Base-by-base conservation (phyloP, 2,329 filamentous ascomycete genomes). In the Aphanocladium album region DNA sequence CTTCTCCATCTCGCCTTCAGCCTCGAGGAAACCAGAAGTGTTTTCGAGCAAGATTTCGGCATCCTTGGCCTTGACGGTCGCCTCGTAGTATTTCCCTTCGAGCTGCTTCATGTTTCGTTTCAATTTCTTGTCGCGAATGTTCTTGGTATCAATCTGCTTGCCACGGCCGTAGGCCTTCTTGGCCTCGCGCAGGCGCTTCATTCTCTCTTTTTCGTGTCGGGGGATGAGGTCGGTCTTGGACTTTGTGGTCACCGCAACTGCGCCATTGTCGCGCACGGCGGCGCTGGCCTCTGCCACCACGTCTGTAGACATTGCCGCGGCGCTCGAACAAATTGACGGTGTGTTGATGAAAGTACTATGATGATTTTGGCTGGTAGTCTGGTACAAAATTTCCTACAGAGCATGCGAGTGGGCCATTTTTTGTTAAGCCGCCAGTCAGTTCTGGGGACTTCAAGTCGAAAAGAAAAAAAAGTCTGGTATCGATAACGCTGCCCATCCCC, bases 11-110 rank as follows among this genome's bases (percentile, higher is more conserved):
- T 93, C 93, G 27, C 83, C 83, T 73, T 99, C 95, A 1, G 93
- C 83, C 74, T 98, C 91, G 60, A 99, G 79, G 68, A 96, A 96
- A 7, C 95, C 95, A 12, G 83, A 79, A 7, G 88, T 85, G 72
- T 96, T 91, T 75, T 98, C 93, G 59, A 96, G 84, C 67, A 99
- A 78, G 61, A 99, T 95, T 76, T 99, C 95, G 23, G 93, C 91
- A 80, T 97, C 93, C 76, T 96, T 96, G 17, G 95, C 92, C 73
- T 90, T 88, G 39, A 96, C 75, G 1, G 89, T 80, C 1, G 93
- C 93, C 67, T 89, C 84, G 69, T 92, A 85, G 76, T 92, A 93
- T 73, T 95, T 95, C 62, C 79, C 79, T 72, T 99, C 95, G 50
- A 97, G 82, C 2, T 81, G 81, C 70, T 87, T 88, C 54, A 99